These are phyloP conservation scores for Lenwebbia sp. DNA, from an alignment of 345 rosid genomes.

Conservation along the genomic window DNA sequence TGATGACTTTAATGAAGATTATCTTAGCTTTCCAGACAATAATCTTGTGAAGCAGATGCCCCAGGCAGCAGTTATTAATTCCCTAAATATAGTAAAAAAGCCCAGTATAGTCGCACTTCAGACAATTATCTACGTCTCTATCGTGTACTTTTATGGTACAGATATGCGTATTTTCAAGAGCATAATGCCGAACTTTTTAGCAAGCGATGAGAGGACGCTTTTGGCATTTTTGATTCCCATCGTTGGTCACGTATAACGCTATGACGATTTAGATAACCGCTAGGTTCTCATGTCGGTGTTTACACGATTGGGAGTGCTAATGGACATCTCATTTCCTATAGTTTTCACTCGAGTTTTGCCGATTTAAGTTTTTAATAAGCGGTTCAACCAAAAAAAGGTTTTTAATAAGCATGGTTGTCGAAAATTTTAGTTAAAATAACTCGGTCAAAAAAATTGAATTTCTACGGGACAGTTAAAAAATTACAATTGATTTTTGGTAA, in stretches of 20 bases:
- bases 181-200: not conserved
- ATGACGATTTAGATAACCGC: not conserved
- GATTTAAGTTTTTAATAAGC: no score
- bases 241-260: rapidly evolving
- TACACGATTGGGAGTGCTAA: no score
- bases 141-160: rapidly evolving
- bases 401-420: no score
- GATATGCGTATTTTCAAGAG: not conserved
- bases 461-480: not conserved
- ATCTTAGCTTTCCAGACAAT: not conserved
- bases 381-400: no score
- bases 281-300: not conserved
- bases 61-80: not conserved
- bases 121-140: no score
- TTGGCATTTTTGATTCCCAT: not conserved
- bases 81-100: not conserved
- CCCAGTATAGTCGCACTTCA: no score
- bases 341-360: no score
- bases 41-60: not conserved
- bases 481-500: not conserved
- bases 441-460: not conserved
- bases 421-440: no score
- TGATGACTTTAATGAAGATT: not conserved
- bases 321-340: no score
- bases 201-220: not conserved